Evolutionary conservation across 805 yeast species (phyloP), one percentile per base, ranked within the genome.

Genomic region (Wickerhamomyces canadensis): DNA sequence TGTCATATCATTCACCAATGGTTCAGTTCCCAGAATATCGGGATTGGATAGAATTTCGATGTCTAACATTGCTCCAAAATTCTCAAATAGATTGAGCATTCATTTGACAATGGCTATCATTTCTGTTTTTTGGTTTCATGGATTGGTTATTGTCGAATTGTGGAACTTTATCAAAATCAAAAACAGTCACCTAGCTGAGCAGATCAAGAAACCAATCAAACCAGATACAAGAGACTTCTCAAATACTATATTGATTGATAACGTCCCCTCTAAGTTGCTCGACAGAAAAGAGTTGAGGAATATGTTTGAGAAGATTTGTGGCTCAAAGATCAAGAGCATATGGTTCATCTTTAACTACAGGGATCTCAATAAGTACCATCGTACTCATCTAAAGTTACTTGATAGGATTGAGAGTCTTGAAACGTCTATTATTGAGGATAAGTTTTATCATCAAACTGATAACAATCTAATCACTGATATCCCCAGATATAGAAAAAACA

Each of bases 1-100:
- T 12, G 14, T 45, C n/a, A 29, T 43, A 8, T 16, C 34, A 18
- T 47, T 27, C 18, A 50, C 55, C 1, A 54, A 54, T 37, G 57
- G 57, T 2, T 45, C 52, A 1, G 19, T 36, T 2, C 53, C 59
- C 0, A 21, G 49, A 13, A 55, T 57, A 3, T 39, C 45, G 4
- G 86, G 88, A 0, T 60, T 88, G 33, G 95, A 87, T 49, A 64
- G 60, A 34, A 63, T 85, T 7, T 83, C 94, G 15, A 72, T 84
- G 55, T 76, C 93, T 4, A 82, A 84, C 49, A 70, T 86, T 4
- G 71, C 86, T 0, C 65, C 70, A 5, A 47, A 65, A 2, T 72
- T 74, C 31, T 70, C 77, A 0, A 51, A 57, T 4, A 56, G 74
- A 17, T 65, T 81, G 41, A 64, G 77, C 41, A 74, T 77, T 17